Evolutionary conservation across 164 flowering plant species (phyloP).

Genomic region (Dillenia turbinata): DNA sequence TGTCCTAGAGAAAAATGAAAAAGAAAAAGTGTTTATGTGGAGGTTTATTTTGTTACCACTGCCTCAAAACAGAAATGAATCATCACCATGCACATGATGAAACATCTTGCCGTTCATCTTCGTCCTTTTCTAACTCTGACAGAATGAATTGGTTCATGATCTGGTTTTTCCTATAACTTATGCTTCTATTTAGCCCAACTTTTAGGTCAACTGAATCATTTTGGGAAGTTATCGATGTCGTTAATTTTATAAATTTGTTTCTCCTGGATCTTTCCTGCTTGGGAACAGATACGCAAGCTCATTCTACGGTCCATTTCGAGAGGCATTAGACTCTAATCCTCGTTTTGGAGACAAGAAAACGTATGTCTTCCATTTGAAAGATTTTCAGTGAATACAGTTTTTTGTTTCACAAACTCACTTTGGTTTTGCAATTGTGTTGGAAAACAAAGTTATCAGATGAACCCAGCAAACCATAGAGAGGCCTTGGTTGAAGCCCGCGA

Average conservation of each 20-base stretch:
- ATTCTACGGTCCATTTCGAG: constrained; percentile 95
- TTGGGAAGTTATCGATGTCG: not conserved
- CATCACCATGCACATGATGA: too few species aligned
- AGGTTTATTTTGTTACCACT: too few species aligned
- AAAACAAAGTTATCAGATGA: constrained; percentile 85
- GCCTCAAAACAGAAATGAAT: too few species aligned
- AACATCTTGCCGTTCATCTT: too few species aligned
- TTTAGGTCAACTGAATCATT: too few species aligned
- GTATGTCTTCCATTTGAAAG: constrained; percentile 30
- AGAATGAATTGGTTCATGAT: too few species aligned
- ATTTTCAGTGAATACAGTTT: constrained; percentile 11
- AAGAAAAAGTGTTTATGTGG: too few species aligned
- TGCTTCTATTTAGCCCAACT: not conserved
- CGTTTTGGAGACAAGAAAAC: constrained; percentile 99
- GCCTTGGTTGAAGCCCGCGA: constrained; percentile 71
- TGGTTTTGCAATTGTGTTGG: constrained; percentile 11
- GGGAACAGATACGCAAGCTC: constrained; percentile 85
- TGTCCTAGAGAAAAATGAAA: too few species aligned
- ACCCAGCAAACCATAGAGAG: constrained; percentile 93
- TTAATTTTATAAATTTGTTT: not conserved
- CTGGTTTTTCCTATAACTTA: not conserved
- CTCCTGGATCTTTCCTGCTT: not conserved
- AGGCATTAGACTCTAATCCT: constrained; percentile 95
- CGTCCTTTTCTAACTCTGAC: too few species aligned
- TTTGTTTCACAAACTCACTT: constrained; percentile 3